Percentiles rank a stretch among this genome's conserved stretches.
These are phyloP conservation scores for Solanum bulbocastanum DNA, from an alignment of 257 asterid genomes.

Conservation along the genomic window DNA sequence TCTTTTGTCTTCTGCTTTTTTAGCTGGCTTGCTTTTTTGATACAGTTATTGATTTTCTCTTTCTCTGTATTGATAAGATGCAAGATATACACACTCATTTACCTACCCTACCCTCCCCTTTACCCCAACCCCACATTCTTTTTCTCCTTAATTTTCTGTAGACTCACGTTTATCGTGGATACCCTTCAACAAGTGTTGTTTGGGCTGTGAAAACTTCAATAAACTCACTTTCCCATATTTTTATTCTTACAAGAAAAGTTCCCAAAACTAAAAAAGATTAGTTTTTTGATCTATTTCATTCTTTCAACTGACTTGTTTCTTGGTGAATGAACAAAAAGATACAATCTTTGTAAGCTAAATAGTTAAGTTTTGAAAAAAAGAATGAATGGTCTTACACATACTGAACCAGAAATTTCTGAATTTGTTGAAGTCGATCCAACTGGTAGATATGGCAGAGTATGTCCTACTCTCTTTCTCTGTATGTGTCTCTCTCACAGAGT, in stretches of 20 bases:
- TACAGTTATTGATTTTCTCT: neutral
- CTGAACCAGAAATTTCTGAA: conserved; percentile 25
- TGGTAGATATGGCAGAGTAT: conserved; percentile 50
- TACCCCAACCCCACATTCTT: neutral
- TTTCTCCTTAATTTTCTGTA: neutral
- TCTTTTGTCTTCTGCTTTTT: neutral
- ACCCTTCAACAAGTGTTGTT: conserved; percentile 3
- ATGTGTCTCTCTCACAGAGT: neutral
- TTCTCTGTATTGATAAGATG: neutral
- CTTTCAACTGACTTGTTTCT: conserved; percentile 1
- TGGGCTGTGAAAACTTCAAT: neutral
- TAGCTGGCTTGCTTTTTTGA: neutral
- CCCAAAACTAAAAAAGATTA: neutral
- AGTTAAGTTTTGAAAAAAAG: neutral
- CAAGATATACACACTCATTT: neutral
- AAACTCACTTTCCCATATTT: neutral
- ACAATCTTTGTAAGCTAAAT: neutral
- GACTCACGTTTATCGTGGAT: conserved; percentile 15
- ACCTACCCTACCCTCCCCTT: no score
- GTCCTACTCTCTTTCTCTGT: neutral
- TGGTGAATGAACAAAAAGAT: neutral
- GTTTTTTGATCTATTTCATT: neutral
- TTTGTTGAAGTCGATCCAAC: conserved; percentile 51
- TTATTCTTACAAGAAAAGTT: neutral
- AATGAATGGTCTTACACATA: conserved; percentile 28